Base-by-base conservation (phyloP, 352 stramenopile genomes). In the Phytophthora uliginosa region DNA sequence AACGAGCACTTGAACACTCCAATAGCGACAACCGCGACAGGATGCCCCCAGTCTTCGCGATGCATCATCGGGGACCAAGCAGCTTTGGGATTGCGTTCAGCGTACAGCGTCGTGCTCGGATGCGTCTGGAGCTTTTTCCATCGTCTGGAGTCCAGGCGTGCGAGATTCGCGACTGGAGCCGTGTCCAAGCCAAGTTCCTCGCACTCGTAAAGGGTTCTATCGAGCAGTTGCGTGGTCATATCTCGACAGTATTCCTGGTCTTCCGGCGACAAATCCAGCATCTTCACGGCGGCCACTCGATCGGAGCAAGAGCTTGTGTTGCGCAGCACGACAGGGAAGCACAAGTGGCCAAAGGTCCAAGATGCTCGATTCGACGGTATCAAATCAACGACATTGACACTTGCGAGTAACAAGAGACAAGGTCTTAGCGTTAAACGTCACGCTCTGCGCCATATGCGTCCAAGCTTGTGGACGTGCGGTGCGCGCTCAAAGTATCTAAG, bases 51-150 rank as follows among this genome's bases (percentile, higher is more conserved):
- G 18, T 67, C 54, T 28, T 66, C 55, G 1, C 68, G 68, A 31
- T 60, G 34, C 52, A 75, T 66, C 4, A 61, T 42, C 7, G 68
- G 68, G 33, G 70, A 57, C 68, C 68, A 75, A 34, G 62, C 68
- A 6, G 68, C 61, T 38, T 66, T 66, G 15, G 61, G 61, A 10
- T 31, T 58, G 7, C 68, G 68, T 33, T 75, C 68, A 12, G 62
- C 68, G 62, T 75, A 75, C 50, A 75, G 42, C 36, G 68, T 71
- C 22, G 66, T 26, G 38, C 50, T 56, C 10, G 48, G 18, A 13
- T 71, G 68, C n/a, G 62, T 59, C 50, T 75, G 68, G 31, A 75
- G 68, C 45, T 71, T 71, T 52, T 71, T 75, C 68, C 68, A 75
- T 18, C 62, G 68, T n/a, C 31, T 64, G 7, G 34, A 63, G 33